These are phyloP conservation scores for Apophysomyces trapeziformis DNA, from an alignment of 371 early-diverging fungal genomes.

Conservation along the genomic window DNA sequence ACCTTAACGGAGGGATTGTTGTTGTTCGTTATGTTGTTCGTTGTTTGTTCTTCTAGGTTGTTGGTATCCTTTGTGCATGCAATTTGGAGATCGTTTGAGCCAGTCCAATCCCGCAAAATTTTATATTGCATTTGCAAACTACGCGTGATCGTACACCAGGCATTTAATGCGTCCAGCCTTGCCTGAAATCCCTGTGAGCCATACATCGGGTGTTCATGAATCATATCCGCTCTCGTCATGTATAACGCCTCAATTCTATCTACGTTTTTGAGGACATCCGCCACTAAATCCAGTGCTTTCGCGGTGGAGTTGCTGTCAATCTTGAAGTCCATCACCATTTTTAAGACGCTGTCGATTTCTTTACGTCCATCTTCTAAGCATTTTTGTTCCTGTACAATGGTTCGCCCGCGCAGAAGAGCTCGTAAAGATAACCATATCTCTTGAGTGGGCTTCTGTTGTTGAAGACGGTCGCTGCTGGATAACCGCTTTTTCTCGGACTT, in stretches of 20 bases:
- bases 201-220: constrained; percentile 72
- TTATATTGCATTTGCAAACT: constrained; percentile 73
- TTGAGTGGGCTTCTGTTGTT: constrained; percentile 57
- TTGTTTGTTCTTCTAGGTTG: constrained; percentile 11
- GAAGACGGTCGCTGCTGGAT: constrained; percentile 57
- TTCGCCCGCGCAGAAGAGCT: constrained; percentile 67
- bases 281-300: constrained; percentile 64
- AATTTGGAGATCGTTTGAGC: constrained; percentile 73
- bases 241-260: constrained; percentile 81
- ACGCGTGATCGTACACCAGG: constrained; percentile 79
- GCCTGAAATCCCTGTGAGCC: constrained; percentile 70
- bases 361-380: constrained; percentile 70
- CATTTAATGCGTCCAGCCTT: constrained; percentile 72
- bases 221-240: constrained; percentile 70
- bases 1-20: background rate
- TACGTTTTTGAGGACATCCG: constrained; percentile 71
- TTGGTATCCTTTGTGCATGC: constrained; percentile 41
- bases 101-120: constrained; percentile 85
- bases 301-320: constrained; percentile 51
- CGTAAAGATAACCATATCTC: constrained; percentile 83
- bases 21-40: constrained; percentile 12
- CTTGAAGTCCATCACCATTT: constrained; percentile 69
- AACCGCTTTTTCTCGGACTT: constrained; percentile 80
- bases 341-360: constrained; percentile 64
- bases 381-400: constrained; percentile 67